A percentile compares a stretch with the other conserved stretches of the same genome.
Conservation (phyloP, 2,329 filamentous ascomycete species). For the Talaromyces sp. region DNA sequence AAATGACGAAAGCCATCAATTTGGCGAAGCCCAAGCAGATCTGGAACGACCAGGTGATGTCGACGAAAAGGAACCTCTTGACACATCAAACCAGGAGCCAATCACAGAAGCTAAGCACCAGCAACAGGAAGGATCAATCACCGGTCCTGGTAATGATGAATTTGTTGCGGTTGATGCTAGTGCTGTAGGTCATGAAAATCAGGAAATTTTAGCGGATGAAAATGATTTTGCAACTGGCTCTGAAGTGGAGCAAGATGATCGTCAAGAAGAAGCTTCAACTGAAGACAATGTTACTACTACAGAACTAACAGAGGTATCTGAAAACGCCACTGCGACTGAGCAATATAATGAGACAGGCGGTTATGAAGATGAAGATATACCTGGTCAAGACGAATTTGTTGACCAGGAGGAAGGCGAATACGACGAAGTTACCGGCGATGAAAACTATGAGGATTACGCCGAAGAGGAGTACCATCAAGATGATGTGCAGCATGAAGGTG, state of each 20-base stretch:
- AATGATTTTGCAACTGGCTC: background rate
- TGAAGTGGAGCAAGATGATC: background rate
- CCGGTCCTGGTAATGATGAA: background rate
- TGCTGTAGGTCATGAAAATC: conserved; percentile 14
- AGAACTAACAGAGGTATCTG: background rate
- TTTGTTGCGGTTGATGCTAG: conserved; percentile 10
- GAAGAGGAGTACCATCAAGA: conserved; percentile 20
- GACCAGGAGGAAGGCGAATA: conserved; percentile 8
- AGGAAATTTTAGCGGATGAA: background rate
- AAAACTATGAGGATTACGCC: conserved; percentile 18
- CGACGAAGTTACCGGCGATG: conserved; percentile 17
- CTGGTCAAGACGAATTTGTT: background rate
- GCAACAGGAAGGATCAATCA: conserved; percentile 13
- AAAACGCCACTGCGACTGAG: conserved; percentile 22
- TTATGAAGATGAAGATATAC: background rate
- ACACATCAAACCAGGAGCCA: conserved; percentile 26
- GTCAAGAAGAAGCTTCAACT: conserved; percentile 14
- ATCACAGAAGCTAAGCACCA: conserved; percentile 21
- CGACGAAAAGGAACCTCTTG: conserved; percentile 33
- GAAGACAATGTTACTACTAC: conserved; percentile 18
- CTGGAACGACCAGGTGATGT: conserved; percentile 26
- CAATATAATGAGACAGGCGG: conserved; percentile 11
- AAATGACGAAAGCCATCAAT: background rate
- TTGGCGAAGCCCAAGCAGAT: conserved; percentile 10
- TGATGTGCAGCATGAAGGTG: background rate